Conservation (phyloP, 805 yeast genomes). For the Candida endomychidarum region DNA sequence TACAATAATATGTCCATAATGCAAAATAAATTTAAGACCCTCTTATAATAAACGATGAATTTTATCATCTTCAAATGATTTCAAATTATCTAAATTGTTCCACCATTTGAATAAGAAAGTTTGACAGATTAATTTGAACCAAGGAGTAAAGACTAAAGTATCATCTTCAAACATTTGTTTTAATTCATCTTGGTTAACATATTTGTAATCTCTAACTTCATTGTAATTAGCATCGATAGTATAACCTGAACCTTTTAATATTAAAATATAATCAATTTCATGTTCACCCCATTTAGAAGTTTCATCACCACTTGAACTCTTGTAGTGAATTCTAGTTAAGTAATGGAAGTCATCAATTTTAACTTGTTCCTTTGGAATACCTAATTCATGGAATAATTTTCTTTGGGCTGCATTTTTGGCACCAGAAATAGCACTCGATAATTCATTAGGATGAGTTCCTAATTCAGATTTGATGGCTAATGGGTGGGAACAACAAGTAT, state of each 20-base stretch:
- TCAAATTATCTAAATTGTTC: constrained; percentile 65
- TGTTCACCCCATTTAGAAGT: constrained; percentile 92
- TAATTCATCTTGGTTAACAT: constrained; percentile 68
- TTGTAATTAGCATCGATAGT: constrained; percentile 60
- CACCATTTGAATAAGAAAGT: constrained; percentile 93
- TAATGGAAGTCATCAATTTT: constrained; percentile 73
- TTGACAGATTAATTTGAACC: constrained; percentile 96
- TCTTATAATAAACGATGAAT: constrained; percentile 50
- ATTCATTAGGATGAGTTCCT: constrained; percentile 47
- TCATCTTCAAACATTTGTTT: constrained; percentile 73
- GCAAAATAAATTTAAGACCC: background rate
- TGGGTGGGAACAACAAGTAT: constrained; percentile 98
- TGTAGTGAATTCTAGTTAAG: constrained; percentile 92
- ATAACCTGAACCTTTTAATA: constrained; percentile 57
- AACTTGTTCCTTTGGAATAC: constrained; percentile 62
- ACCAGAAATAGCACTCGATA: constrained; percentile 68
- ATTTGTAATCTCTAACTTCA: constrained; percentile 80
- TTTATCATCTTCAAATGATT: constrained; percentile 44
- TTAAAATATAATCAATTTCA: constrained; percentile 91
- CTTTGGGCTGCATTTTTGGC: constrained; percentile 87
- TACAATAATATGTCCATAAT: background rate
- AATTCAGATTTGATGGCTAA: constrained; percentile 78
- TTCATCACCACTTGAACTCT: constrained; percentile 72
- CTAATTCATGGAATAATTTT: constrained; percentile 90
- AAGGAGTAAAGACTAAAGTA: constrained; percentile 82